These are phyloP conservation scores for Vitis vinifera DNA, from an alignment of 164 flowering plant genomes.

Conservation along the genomic window ASM3070453v1 NC_081813.1:24233001-24233500, in stretches of 20 bases:
- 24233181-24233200: conserved; percentile 17
- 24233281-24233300: conserved; percentile 1
- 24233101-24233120: conserved; percentile 7
- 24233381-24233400: conserved; percentile 12
- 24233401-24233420: conserved; percentile 12
- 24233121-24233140: conserved; percentile 21
- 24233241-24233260: conserved; percentile 17
- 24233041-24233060: conserved; percentile 15
- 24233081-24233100: neutral
- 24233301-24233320: conserved; percentile 29
- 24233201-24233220: conserved; percentile 38
- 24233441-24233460: conserved; percentile 40
- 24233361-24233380: conserved; percentile 30
- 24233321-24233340: conserved; percentile 26
- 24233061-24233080: neutral
- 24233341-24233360: conserved; percentile 20
- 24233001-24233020: neutral
- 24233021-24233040: neutral
- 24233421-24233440: conserved; percentile 25
- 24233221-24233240: conserved; percentile 11
- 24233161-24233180: conserved; percentile 16
- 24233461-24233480: conserved; percentile 30
- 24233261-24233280: neutral
- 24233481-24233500: neutral
- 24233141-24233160: conserved; percentile 2